Evolutionary conservation across 805 yeast genomes (phyloP).

Genomic region (Clavispora fructus): DNA sequence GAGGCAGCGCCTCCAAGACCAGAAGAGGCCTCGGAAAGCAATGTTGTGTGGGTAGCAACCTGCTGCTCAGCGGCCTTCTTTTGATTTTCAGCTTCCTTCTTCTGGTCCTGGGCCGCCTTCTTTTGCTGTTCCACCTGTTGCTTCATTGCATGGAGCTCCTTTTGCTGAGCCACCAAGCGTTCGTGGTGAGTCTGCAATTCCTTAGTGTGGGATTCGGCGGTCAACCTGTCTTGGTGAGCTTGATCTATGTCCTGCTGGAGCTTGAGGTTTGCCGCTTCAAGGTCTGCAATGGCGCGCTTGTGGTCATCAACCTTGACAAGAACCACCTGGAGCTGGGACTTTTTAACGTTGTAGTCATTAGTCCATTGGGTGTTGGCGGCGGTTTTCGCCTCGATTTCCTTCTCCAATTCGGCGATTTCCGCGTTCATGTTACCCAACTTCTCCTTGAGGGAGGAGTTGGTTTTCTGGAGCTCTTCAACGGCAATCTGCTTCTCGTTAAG

Average conservation of each 20-base stretch:
- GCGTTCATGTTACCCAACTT: slow-evolving; percentile 62
- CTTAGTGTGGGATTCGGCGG: slow-evolving; percentile 2
- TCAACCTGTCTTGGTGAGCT: neutral
- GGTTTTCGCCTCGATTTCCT: slow-evolving; percentile 48
- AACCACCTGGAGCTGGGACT: slow-evolving; percentile 65
- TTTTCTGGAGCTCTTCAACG: slow-evolving; percentile 63
- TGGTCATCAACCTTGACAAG: slow-evolving; percentile 44
- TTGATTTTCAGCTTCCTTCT: neutral
- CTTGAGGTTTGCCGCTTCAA: slow-evolving; percentile 18
- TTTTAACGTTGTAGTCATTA: slow-evolving; percentile 58
- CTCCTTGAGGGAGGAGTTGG: slow-evolving; percentile 62
- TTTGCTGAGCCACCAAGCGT: slow-evolving; percentile 5
- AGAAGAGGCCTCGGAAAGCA: neutral
- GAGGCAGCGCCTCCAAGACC: slow-evolving; percentile 9
- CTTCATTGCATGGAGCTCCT: slow-evolving; percentile 4
- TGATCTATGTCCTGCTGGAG: slow-evolving; percentile 19
- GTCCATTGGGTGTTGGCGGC: slow-evolving; percentile 56
- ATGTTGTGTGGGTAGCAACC: neutral
- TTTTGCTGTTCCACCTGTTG: neutral
- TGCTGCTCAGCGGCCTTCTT: neutral
- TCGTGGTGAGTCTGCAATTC: slow-evolving; percentile 4
- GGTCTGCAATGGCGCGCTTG: slow-evolving; percentile 22
- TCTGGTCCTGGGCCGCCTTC: neutral
- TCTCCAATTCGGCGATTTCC: slow-evolving; percentile 55
- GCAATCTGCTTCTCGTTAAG: slow-evolving; percentile 55